These are phyloP conservation scores for Dendrocalamus sinicus DNA, from an alignment of 176 grass and related monocot species.

Conservation along the genomic window DNA sequence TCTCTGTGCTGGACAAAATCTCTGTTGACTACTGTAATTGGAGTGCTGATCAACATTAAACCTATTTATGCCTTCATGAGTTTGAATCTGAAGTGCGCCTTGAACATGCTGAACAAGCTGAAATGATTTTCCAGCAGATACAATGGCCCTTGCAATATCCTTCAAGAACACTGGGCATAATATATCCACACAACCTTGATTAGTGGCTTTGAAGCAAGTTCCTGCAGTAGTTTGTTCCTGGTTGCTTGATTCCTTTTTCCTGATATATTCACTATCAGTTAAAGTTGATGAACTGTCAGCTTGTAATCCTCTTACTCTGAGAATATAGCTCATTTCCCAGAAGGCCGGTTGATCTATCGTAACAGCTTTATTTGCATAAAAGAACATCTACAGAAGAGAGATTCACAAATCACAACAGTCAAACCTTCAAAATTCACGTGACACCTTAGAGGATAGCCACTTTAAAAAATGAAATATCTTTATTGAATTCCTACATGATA, in stretches of 20 bases:
- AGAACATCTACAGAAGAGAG: slow-evolving; percentile 77
- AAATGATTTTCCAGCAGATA: slow-evolving; percentile 97
- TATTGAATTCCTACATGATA: neutral
- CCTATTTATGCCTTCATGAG: slow-evolving; percentile 28
- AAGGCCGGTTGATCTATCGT: slow-evolving; percentile 85
- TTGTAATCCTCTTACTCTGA: slow-evolving; percentile 56
- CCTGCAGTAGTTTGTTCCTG: slow-evolving; percentile 43
- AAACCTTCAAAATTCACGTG: slow-evolving; percentile 33
- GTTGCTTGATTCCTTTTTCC: slow-evolving; percentile 55
- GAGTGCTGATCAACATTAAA: slow-evolving; percentile 31
- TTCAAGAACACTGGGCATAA: slow-evolving; percentile 74
- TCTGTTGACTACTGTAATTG: slow-evolving; percentile 31
- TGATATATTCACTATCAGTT: slow-evolving; percentile 41
- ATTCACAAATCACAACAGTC: slow-evolving; percentile 17
- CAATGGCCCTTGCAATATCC: slow-evolving; percentile 66
- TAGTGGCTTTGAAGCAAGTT: slow-evolving; percentile 38
- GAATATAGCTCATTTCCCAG: slow-evolving; percentile 97
- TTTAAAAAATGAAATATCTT: neutral
- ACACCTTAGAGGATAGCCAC: neutral
- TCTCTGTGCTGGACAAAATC: slow-evolving; percentile 33
- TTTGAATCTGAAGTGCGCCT: slow-evolving; percentile 44
- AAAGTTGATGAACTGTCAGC: slow-evolving; percentile 32
- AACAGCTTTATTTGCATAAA: slow-evolving; percentile 76
- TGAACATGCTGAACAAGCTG: slow-evolving; percentile 82
- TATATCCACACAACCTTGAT: slow-evolving; percentile 55